Evolutionary conservation across 2,329 filamentous ascomycete species (phyloP).

Genomic region (Coniochaeta sp.): DNA sequence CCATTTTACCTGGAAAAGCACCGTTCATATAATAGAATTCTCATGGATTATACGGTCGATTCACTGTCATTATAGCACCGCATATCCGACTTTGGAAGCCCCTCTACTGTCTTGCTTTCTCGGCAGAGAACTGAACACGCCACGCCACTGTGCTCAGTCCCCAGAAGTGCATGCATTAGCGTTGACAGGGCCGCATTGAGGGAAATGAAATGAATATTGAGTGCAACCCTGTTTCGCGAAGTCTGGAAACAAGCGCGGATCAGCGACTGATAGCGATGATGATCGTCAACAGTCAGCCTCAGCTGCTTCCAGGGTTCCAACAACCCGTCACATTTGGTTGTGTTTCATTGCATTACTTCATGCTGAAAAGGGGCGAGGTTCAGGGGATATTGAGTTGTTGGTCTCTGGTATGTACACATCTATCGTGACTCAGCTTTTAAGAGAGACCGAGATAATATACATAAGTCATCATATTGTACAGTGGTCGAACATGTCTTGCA

Average conservation of each 20-base stretch:
- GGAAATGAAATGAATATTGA: constrained; percentile 12
- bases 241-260: neutral
- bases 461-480: constrained; percentile 1
- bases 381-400: neutral
- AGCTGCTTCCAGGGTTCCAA: constrained; percentile 4
- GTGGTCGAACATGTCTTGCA: neutral
- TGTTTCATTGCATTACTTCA: neutral
- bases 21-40: too few species aligned
- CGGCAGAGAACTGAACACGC: neutral
- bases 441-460: neutral
- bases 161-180: constrained; percentile 13
- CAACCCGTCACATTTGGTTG: neutral
- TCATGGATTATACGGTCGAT: too few species aligned
- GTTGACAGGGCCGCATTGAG: constrained; percentile 10
- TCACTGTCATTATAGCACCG: too few species aligned
- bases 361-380: neutral
- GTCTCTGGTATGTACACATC: neutral
- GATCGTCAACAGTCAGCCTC: constrained; percentile 4
- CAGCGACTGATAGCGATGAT: constrained; percentile 1
- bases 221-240: constrained; percentile 4
- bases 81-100: too few species aligned
- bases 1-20: too few species aligned
- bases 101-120: neutral
- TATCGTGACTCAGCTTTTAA: neutral
- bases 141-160: neutral